A percentile compares a stretch with the other conserved stretches of the same genome.
These are phyloP conservation scores for Thelonectria olida DNA, from an alignment of 2,329 filamentous ascomycete species.

Conservation along the genomic window DNA sequence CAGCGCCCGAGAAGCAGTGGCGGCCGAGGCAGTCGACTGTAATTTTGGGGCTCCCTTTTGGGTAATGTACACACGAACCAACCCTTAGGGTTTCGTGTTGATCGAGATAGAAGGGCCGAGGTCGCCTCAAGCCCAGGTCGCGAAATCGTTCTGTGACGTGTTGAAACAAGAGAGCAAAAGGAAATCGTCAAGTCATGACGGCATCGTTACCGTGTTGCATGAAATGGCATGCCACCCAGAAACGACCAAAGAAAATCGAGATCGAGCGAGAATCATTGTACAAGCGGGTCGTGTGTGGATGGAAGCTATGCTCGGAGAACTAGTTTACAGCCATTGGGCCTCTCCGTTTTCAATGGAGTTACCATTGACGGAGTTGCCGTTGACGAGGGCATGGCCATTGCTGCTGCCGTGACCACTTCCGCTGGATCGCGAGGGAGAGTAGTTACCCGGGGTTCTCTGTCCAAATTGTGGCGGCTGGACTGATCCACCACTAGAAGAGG, in stretches of 20 bases:
- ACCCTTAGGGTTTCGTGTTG: slow-evolving; percentile 39
- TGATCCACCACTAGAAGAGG: slow-evolving; percentile 34
- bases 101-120: slow-evolving; percentile 32
- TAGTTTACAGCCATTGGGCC: slow-evolving; percentile 51
- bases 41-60: slow-evolving; percentile 38
- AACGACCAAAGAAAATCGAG: slow-evolving; percentile 34
- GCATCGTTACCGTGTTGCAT: slow-evolving; percentile 48
- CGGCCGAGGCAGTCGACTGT: slow-evolving; percentile 31
- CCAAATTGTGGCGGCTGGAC: slow-evolving; percentile 43
- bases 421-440: slow-evolving; percentile 35
- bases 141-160: slow-evolving; percentile 38
- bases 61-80: slow-evolving; percentile 49
- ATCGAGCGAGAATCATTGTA: slow-evolving; percentile 43
- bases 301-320: slow-evolving; percentile 33
- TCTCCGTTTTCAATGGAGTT: slow-evolving; percentile 44
- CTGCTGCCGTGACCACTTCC: slow-evolving; percentile 36
- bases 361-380: slow-evolving; percentile 16
- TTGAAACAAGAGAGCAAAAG: slow-evolving; percentile 48
- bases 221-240: slow-evolving; percentile 38
- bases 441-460: slow-evolving; percentile 40
- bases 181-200: slow-evolving; percentile 54
- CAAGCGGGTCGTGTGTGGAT: slow-evolving; percentile 41
- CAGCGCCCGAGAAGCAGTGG: slow-evolving; percentile 26
- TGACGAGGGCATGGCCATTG: slow-evolving; percentile 13
- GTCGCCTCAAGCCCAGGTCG: slow-evolving; percentile 36